These are phyloP conservation scores for Vairimorpha ceranae DNA, from an alignment of 371 early-diverging fungal genomes.

Conservation along the genomic window DNA sequence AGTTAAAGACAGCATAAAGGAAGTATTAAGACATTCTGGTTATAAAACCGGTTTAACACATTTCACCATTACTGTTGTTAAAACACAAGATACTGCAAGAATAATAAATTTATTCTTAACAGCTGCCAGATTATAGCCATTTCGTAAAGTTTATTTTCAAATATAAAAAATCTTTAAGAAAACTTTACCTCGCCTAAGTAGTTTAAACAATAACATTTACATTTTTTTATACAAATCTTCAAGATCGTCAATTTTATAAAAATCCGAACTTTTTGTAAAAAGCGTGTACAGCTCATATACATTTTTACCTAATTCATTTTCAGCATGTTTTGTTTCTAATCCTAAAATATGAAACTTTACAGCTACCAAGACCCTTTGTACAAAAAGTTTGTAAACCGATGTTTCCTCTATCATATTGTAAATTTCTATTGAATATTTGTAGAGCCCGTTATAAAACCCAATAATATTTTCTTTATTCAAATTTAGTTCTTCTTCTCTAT, in stretches of 20 bases:
- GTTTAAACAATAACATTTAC: no score
- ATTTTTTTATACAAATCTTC: background rate
- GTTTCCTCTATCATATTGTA: background rate
- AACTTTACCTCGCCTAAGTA: no score
- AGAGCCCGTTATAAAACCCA: background rate
- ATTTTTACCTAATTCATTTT: background rate
- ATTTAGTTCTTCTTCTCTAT: conserved; percentile 8
- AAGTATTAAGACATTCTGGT: no score
- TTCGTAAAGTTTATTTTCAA: no score
- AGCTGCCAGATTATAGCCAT: no score
- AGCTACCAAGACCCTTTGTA: conserved; percentile 3
- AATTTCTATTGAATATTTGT: conserved; percentile 1
- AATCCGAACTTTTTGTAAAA: background rate
- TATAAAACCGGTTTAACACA: no score
- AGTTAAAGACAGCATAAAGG: no score
- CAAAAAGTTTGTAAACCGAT: background rate
- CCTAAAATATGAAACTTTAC: conserved; percentile 23
- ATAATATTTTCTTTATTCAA: background rate
- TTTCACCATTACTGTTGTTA: no score
- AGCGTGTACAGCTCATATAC: background rate
- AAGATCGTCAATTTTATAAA: background rate
- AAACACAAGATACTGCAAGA: no score
- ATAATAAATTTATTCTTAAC: no score
- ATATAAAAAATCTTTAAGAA: no score
- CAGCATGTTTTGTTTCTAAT: background rate